phyloP scores from a whole-genome alignment of 2,329 filamentous ascomycete species.

The Passalora sequoiae region DNA sequence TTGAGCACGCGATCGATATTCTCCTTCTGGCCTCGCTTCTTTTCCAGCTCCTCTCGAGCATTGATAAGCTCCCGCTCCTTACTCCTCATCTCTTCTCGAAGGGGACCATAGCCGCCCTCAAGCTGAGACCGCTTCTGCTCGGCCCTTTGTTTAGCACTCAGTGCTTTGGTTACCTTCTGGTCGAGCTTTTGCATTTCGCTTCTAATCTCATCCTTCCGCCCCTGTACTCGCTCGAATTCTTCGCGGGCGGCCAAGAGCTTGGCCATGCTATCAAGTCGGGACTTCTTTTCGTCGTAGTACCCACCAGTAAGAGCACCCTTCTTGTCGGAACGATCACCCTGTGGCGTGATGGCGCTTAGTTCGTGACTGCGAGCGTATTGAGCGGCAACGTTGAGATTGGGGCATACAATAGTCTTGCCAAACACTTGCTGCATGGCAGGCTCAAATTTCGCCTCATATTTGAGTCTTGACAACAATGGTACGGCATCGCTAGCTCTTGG shows the following conservation, averaged over 20 bases:
- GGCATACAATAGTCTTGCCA: constrained; percentile 89
- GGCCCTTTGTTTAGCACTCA: constrained; percentile 75
- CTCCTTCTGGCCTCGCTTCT: constrained; percentile 59
- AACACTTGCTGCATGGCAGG: constrained; percentile 92
- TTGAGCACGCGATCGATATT: constrained; percentile 60
- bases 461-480: constrained; percentile 77
- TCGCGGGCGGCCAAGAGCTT: constrained; percentile 68
- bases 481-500: constrained; percentile 83
- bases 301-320: constrained; percentile 93
- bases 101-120: constrained; percentile 74
- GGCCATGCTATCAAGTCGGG: constrained; percentile 78
- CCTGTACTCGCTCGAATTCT: constrained; percentile 64
- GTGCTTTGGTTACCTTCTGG: constrained; percentile 82
- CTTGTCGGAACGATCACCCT: constrained; percentile 92
- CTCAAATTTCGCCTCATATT: constrained; percentile 70
- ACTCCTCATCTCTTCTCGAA: constrained; percentile 68
- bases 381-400: constrained; percentile 77
- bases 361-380: constrained; percentile 91
- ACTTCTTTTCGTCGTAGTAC: constrained; percentile 80
- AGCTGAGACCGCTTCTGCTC: constrained; percentile 73
- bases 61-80: constrained; percentile 72
- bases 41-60: constrained; percentile 67
- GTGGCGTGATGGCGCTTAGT: constrained; percentile 86
- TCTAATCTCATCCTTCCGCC: constrained; percentile 61
- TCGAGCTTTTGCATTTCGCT: constrained; percentile 71